Evolutionary conservation across 2,329 filamentous ascomycete genomes (phyloP).

Genomic region (Aureobasidium mangrovei): DNA sequence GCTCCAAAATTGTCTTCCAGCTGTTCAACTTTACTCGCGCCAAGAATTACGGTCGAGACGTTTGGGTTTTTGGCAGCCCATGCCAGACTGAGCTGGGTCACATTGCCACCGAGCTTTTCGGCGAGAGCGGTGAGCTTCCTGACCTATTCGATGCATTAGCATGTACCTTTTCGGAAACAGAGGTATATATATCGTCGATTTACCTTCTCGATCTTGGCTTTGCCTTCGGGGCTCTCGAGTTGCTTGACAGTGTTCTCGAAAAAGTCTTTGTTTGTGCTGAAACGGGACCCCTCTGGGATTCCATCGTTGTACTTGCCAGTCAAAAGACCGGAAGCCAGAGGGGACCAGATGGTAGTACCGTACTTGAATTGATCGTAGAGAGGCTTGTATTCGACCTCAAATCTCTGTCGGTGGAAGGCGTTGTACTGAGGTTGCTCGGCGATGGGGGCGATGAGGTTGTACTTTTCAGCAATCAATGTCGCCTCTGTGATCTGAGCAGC

Average conservation of each 20-base stretch:
- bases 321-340: constrained; percentile 48
- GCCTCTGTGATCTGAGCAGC: constrained; percentile 53
- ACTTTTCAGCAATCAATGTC: constrained; percentile 44
- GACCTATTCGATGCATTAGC: constrained; percentile 28
- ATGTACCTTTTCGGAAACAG: too few relatives aligned
- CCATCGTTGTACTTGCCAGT: constrained; percentile 59
- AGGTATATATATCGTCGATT: not conserved
- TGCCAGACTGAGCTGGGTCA: constrained; percentile 47
- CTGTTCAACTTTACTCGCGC: constrained; percentile 43
- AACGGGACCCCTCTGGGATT: constrained; percentile 52
- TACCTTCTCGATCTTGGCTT: constrained; percentile 46
- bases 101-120: constrained; percentile 40
- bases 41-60: constrained; percentile 49
- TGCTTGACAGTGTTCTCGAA: constrained; percentile 49
- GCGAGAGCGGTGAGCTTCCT: constrained; percentile 44
- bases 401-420: constrained; percentile 50
- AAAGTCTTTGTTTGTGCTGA: constrained; percentile 48
- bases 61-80: constrained; percentile 53
- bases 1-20: constrained; percentile 42
- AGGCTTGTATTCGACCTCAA: constrained; percentile 53
- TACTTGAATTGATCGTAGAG: constrained; percentile 49
- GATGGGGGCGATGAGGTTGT: constrained; percentile 51
- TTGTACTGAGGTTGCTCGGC: constrained; percentile 19
- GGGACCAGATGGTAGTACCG: constrained; percentile 49
- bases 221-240: constrained; percentile 41